Base-by-base conservation (phyloP, 2,329 filamentous ascomycete species). In the Fusarium concolor region DNA sequence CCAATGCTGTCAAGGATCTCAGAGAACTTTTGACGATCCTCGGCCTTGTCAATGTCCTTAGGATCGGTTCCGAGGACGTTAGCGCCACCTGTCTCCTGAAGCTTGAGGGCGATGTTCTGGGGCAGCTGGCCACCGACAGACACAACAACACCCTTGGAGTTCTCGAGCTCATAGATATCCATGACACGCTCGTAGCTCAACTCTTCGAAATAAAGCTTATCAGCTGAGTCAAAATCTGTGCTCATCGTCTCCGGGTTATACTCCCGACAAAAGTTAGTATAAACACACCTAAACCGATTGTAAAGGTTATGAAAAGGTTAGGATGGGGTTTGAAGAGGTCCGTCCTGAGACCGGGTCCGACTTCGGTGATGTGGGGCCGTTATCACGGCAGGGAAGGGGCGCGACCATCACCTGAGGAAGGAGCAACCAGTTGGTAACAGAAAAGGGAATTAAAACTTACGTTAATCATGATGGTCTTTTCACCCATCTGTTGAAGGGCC, bases 401-500 rank as follows among this genome's bases (percentile, higher is more conserved):
- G n/a, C n/a, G n/a, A n/a, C n/a, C n/a, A n/a, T n/a, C n/a, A n/a
- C n/a, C n/a, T n/a, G n/a, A n/a, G n/a, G n/a, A n/a, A n/a, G n/a
- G n/a, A n/a, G n/a, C n/a, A n/a, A n/a, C n/a, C n/a, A n/a, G n/a
- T n/a, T n/a, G n/a, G n/a, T n/a, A n/a, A n/a, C n/a, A n/a, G n/a
- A n/a, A n/a, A n/a, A n/a, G n/a, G n/a, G n/a, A n/a, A n/a, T n/a
- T n/a, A n/a, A n/a, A n/a, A n/a, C n/a, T n/a, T n/a, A n/a, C n/a
- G n/a, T n/a, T 98, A 76, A 99, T 96, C 93, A 98, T 97, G 59
- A 97, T 89, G 29, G 96, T 98, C 89, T 97, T 97, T 85, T 97
- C 92, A 71, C 94, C 94, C 85, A 97, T 93, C 64, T 90, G 85
- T 74, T 90, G 89, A 67, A 98, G 86, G 41, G 93, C 92, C 66